These are phyloP conservation scores for Talaromyces sp. DNA, from an alignment of 2,329 filamentous ascomycete species.

Conservation along the genomic window DNA sequence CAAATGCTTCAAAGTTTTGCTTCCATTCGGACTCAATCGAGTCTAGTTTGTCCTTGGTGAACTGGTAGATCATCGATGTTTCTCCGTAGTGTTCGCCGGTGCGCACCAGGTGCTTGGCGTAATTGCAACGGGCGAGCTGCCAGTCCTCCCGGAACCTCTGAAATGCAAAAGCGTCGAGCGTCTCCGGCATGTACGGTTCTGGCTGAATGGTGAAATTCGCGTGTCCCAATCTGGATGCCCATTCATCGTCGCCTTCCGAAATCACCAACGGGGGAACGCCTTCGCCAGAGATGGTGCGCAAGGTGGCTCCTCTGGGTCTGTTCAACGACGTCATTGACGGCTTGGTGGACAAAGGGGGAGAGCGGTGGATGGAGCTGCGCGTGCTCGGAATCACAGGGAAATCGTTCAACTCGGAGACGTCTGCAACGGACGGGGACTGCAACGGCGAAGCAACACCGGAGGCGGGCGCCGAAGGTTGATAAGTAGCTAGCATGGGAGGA, in stretches of 20 bases:
- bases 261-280: slow-evolving; percentile 53
- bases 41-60: slow-evolving; percentile 86
- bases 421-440: slow-evolving; percentile 74
- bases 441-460: slow-evolving; percentile 70
- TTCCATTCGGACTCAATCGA: slow-evolving; percentile 73
- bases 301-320: slow-evolving; percentile 41
- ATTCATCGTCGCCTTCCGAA: slow-evolving; percentile 66
- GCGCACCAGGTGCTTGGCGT: slow-evolving; percentile 80
- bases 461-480: slow-evolving; percentile 42
- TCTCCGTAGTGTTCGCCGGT: slow-evolving; percentile 86
- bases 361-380: slow-evolving; percentile 48
- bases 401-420: slow-evolving; percentile 42
- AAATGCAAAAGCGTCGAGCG: slow-evolving; percentile 55
- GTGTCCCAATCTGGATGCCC: slow-evolving; percentile 81
- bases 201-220: slow-evolving; percentile 89
- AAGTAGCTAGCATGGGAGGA: slow-evolving; percentile 69
- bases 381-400: slow-evolving; percentile 45
- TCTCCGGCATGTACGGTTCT: slow-evolving; percentile 67
- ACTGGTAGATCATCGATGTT: slow-evolving; percentile 79
- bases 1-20: slow-evolving; percentile 60
- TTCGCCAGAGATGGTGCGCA: slow-evolving; percentile 40
- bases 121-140: slow-evolving; percentile 78
- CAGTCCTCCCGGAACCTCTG: slow-evolving; percentile 70
- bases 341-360: slow-evolving; percentile 70
- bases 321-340: slow-evolving; percentile 73